Base-by-base conservation (phyloP, 352 stramenopile species). In the Pythium monospermum region DNA sequence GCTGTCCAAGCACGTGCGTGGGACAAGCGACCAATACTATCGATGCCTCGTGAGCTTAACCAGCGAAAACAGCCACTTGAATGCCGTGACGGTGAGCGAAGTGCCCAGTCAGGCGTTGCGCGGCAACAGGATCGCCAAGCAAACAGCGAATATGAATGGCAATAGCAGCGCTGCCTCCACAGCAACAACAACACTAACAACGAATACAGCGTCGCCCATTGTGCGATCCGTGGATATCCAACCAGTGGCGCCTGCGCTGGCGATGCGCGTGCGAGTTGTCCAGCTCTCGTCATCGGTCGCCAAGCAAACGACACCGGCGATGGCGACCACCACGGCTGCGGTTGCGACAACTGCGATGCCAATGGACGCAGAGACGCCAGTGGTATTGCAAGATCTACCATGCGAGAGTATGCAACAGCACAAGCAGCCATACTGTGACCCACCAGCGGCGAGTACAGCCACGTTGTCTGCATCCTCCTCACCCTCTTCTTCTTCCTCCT, bases 151-250 rank as follows among this genome's bases (percentile, higher is more conserved):
- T 35, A 13, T 13, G 13, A 35, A 13, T 13, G 30, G 13, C 30
- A 35, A 35, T 13, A 35, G 30, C 7, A 8, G 8, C 30, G 30
- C 30, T 35, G 30, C 13, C 30, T 35, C 13, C 30, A 35, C n/a
- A 16, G 19, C 13, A 27, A 12, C 33, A 25, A 37, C 16, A 32
- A 15, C 7, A 23, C 27, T 15, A 44, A 12, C 23, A 41, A 51
- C 36, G 44, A 37, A n/a, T n/a, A n/a, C n/a, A n/a, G n/a, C n/a
- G n/a, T n/a, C 23, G n/a, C 46, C 45, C 6, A 45, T 43, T 16
- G 53, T 61, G 45, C 45, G 53, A 11, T 61, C 53, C 15, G 53
- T 61, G 30, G 53, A 61, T n/a, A 61, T 61, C 46, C 53, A 52
- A 30, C 53, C 53, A 36, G 53, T 43, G 2, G 31, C 45, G 6